These are phyloP conservation scores for Ilyonectria sp. DNA, from an alignment of 2,329 filamentous ascomycete genomes.

Conservation along the genomic window DNA sequence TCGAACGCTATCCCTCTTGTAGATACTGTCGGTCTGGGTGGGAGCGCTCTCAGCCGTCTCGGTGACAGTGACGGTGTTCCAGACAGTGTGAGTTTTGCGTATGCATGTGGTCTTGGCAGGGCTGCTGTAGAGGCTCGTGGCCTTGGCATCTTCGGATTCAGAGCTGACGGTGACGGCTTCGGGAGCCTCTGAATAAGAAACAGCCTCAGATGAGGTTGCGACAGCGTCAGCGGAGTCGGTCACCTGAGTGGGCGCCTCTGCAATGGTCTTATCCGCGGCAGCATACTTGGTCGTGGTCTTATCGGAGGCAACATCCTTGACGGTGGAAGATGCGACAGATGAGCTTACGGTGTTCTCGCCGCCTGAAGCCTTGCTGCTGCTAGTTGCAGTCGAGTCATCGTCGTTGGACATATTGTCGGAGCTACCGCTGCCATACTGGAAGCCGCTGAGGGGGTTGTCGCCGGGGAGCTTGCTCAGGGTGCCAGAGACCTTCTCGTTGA, in stretches of 20 bases:
- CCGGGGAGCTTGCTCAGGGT: constrained; percentile 67
- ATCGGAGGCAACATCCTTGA: constrained; percentile 16
- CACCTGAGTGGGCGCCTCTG: constrained; percentile 26
- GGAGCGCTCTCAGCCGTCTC: constrained; percentile 42
- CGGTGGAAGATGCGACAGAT: constrained; percentile 8
- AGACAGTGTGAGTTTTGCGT: constrained; percentile 56
- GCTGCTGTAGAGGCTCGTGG: constrained; percentile 36
- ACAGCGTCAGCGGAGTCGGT: constrained; percentile 13
- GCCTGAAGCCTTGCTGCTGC: constrained; percentile 17
- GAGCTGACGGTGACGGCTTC: constrained; percentile 28
- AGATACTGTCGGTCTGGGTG: constrained; percentile 31
- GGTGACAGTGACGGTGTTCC: constrained; percentile 63
- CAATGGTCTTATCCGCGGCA: constrained; percentile 32
- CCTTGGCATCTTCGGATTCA: constrained; percentile 40
- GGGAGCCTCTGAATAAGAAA: constrained; percentile 30
- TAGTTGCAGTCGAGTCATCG: constrained; percentile 10
- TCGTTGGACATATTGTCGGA: constrained; percentile 6
- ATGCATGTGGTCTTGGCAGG: constrained; percentile 43
- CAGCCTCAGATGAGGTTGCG: constrained; percentile 27
- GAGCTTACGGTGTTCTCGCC: constrained; percentile 4
- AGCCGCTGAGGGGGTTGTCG: constrained; percentile 68
- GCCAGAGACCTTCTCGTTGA: constrained; percentile 62
- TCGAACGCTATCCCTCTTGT: constrained; percentile 48
- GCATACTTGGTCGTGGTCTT: constrained; percentile 28
- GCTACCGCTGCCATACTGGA: constrained; percentile 58